Evolutionary conservation across 2,329 filamentous ascomycete species (phyloP), one percentile per base, ranked within the genome.

Genomic region (Monosporascus cannonballus): DNA sequence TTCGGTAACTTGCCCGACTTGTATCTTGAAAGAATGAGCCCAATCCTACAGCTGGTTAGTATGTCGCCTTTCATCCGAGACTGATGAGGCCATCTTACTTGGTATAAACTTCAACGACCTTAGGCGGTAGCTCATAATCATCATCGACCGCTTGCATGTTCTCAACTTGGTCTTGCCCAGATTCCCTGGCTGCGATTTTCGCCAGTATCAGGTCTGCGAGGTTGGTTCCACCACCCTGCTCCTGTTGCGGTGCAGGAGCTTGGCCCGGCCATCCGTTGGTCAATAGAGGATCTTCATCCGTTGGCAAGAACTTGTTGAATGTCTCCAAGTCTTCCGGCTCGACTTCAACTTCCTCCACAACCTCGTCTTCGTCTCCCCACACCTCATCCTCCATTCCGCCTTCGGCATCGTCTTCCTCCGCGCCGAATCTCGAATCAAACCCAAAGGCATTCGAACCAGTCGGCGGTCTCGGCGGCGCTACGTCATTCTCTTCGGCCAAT

Each of bases 1-100:
- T 99, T 99, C 20, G 94, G 94, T 34, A 99, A 80, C 60, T 93
- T 93, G n/a, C 94, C 94, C 15, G 89, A 93, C 73, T 96, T 96
- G 76, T 96, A 97, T 59, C 93, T 84, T 25, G 90, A 91, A 54
- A 99, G 80, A 55, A 97, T 87, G 60, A 92, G 78, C 55, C 92
- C 93, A 61, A 96, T 86, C 74, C 86, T 90, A 45, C 57, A 22
- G 18, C 6, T 6, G 27, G 41, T 56, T 15, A 52, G 49, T 25
- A 58, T 55, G 48, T 59, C 44, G 42, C 22, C 52, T 5, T 7
- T 18, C 2, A 25, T 17, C n/a, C 30, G 15, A 22, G 14, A 39
- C 36, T 8, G 30, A 65, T 18, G 22, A n/a, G 36, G 34, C 46
- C 14, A 54, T 54, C 77, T 60, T 74, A 89, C 84, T 96, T 95